A percentile compares a stretch with the other conserved stretches of the same genome.
Conservation (phyloP, 345 rosid species). For the Bruguiera parviflora region DNA sequence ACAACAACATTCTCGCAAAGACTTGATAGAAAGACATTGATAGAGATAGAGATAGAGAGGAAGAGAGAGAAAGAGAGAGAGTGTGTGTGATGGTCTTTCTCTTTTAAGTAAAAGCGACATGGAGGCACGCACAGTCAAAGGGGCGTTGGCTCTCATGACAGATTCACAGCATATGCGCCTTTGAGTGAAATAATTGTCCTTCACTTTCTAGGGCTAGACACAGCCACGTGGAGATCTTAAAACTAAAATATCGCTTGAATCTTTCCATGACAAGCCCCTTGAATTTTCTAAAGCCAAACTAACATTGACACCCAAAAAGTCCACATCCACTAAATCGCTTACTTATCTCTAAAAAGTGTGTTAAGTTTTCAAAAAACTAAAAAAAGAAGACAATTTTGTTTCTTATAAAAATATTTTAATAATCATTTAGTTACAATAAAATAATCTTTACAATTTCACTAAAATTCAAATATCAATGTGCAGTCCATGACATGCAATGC, state of each 20-base stretch:
- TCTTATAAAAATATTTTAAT: too few species aligned
- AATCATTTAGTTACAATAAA: too few species aligned
- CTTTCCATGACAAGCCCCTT: constrained; percentile 13
- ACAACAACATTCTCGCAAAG: not conserved
- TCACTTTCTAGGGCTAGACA: constrained; percentile 17
- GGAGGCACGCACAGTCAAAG: constrained; percentile 22
- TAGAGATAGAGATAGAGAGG: not conserved
- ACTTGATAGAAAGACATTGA: constrained; percentile 5
- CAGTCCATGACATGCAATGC: constrained; percentile 19
- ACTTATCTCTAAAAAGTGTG: too few species aligned
- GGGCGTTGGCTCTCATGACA: constrained; percentile 11
- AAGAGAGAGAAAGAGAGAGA: constrained; percentile 1
- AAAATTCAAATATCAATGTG: not conserved
- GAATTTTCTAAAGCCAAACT: not conserved
- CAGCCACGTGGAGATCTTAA: constrained; percentile 16
- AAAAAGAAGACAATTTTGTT: not conserved
- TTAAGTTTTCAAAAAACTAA: too few species aligned
- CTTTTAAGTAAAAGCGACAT: constrained; percentile 65
- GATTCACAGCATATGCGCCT: constrained; percentile 4
- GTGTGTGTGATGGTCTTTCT: constrained; percentile 12
- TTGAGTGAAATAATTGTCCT: constrained; percentile 19
- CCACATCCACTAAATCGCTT: too few species aligned
- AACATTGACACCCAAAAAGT: not conserved
- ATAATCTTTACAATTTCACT: too few species aligned
- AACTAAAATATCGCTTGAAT: constrained; percentile 2